Evolutionary conservation across 179 eudicot species (phyloP).

Genomic region (Corrigiola litoralis): DNA sequence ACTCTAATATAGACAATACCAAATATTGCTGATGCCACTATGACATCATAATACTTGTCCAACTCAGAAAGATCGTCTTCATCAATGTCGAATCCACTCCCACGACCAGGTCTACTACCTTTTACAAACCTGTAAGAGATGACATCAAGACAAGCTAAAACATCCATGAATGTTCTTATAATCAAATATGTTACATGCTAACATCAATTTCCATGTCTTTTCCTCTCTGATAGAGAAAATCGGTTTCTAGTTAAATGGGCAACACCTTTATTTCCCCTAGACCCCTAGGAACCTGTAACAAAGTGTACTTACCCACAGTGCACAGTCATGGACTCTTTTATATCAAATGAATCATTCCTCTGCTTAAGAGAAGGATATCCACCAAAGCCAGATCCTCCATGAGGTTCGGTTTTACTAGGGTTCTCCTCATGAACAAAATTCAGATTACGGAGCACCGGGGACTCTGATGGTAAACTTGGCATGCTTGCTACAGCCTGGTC

Average conservation of each 20-base stretch:
- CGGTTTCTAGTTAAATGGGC: not conserved
- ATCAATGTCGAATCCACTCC: constrained; percentile 79
- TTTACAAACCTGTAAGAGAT: constrained; percentile 58
- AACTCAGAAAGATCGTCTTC: constrained; percentile 66
- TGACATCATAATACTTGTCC: constrained; percentile 65
- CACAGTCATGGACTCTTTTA: constrained; percentile 81
- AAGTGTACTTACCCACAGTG: constrained; percentile 73
- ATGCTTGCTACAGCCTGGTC: constrained; percentile 73
- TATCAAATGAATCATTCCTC: constrained; percentile 63
- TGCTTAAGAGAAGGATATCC: constrained; percentile 82
- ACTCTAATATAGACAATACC: constrained; percentile 37
- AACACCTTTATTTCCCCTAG: not conserved
- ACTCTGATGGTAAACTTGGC: constrained; percentile 65
- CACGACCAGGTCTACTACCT: constrained; percentile 71
- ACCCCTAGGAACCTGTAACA: not conserved
- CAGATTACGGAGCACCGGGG: constrained; percentile 68
- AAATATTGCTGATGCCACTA: constrained; percentile 94
- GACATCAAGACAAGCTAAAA: not conserved
- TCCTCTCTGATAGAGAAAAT: not conserved
- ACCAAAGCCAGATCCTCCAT: constrained; percentile 86
- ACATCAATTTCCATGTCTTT: not conserved
- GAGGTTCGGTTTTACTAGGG: constrained; percentile 48
- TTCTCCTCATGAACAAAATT: constrained; percentile 59
- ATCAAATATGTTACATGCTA: not conserved
- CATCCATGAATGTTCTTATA: not conserved